Conservation (phyloP, 2,329 filamentous ascomycete genomes). For the Ophiostoma pallidulum region DNA sequence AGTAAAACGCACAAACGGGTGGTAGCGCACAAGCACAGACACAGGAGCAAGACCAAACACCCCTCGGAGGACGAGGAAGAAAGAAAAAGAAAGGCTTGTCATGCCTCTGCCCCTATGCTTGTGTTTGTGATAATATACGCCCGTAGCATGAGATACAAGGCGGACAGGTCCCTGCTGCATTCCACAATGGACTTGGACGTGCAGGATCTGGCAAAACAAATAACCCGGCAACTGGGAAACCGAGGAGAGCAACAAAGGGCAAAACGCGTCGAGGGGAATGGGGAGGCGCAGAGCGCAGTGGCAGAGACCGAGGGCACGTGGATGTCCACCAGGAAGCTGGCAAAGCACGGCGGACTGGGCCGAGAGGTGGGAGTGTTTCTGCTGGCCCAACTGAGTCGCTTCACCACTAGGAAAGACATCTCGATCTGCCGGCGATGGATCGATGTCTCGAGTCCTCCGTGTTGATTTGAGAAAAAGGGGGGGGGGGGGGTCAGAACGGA, state of each 20-base stretch:
- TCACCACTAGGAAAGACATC: too few relatives aligned
- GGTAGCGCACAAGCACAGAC: neutral
- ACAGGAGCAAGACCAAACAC: neutral
- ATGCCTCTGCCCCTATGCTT: neutral
- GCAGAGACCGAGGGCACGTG: neutral
- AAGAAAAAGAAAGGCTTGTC: neutral
- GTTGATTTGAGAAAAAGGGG: too few relatives aligned
- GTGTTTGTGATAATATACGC: conserved; percentile 3
- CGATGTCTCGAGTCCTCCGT: too few relatives aligned
- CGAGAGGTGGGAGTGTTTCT: too few relatives aligned
- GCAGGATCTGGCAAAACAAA: conserved; percentile 7
- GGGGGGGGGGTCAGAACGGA: too few relatives aligned
- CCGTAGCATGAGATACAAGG: neutral
- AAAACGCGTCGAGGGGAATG: neutral
- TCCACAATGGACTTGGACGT: neutral
- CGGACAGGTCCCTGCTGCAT: neutral
- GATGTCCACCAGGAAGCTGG: too few relatives aligned
- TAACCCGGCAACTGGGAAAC: neutral
- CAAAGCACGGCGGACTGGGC: too few relatives aligned
- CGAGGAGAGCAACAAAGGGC: neutral
- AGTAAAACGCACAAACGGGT: neutral
- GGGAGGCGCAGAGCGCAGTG: neutral
- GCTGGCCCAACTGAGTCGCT: too few relatives aligned
- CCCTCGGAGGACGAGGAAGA: neutral
- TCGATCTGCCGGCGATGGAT: too few relatives aligned